These are phyloP conservation scores for Candida sp. DNA, from an alignment of 1,139 yeast species.

Conservation along the genomic window DNA sequence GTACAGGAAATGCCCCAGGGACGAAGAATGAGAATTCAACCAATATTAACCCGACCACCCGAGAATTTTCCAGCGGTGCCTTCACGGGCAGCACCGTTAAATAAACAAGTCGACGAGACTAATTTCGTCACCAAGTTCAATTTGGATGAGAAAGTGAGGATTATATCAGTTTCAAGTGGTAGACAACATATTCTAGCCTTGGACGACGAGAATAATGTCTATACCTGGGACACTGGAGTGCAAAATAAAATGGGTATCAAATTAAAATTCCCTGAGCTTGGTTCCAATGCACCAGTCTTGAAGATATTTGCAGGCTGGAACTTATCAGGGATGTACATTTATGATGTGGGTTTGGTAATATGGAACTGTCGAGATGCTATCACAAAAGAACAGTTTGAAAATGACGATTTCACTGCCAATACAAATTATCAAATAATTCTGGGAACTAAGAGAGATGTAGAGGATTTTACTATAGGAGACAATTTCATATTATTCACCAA, in stretches of 20 bases:
- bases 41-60: constrained; percentile 13
- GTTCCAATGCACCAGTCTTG: constrained; percentile 17
- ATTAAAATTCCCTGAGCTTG: constrained; percentile 33
- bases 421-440: constrained; percentile 44
- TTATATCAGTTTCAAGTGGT: constrained; percentile 59
- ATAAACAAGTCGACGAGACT: constrained; percentile 18
- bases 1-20: constrained; percentile 1
- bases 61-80: constrained; percentile 13
- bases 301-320: constrained; percentile 74
- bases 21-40: constrained; percentile 2
- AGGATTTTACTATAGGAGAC: constrained; percentile 58
- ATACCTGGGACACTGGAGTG: constrained; percentile 62
- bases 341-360: constrained; percentile 52
- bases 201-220: constrained; percentile 48
- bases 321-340: constrained; percentile 49
- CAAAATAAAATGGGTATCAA: constrained; percentile 42
- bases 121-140: constrained; percentile 25
- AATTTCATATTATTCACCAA: constrained; percentile 50
- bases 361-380: constrained; percentile 52
- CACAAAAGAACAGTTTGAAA: constrained; percentile 17
- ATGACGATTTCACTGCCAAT: constrained; percentile 13
- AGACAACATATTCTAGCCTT: constrained; percentile 64
- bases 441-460: constrained; percentile 32
- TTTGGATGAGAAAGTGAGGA: constrained; percentile 23
- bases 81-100: constrained; percentile 1